Base-by-base conservation (phyloP, 768 basidiomycete genomes). In the Amanita exitialis region DNA sequence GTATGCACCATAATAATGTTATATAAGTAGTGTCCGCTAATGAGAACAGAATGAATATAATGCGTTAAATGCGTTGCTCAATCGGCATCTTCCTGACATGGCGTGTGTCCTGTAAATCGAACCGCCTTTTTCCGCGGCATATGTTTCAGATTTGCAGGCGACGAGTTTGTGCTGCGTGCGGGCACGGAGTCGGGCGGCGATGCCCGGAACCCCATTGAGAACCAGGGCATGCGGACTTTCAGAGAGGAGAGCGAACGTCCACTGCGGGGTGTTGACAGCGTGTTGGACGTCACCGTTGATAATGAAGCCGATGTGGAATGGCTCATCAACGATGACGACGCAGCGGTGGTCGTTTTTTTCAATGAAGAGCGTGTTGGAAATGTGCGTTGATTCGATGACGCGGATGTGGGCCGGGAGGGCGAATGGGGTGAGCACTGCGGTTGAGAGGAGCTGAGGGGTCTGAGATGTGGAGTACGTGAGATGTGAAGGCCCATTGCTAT, bases 401-500 rank as follows among this genome's bases (percentile, higher is more conserved):
- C 56, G 13, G 52, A 38, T 8, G 44, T 53, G 47, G 61, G 44
- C 53, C 53, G 44, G 49, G 57, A 28, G 53, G 42, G 27, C 53
- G 51, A 51, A 46, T 59, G 63, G 53, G 67, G 32, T 1, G 44
- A 39, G 15, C 9, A 32, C 9, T 44, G 51, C 3, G 21, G 65
- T 20, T 59, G 53, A 20, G 67, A 61, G 2, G 67, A 54, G 37
- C 57, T 60, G 15, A 68, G 61, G 7, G 75, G 71, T 38, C 79
- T 75, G 25, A 87, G 65, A 61, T 87, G 85, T 3, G 86, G 86
- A 1, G 86, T 88, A 34, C 82, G 78, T 5, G 86, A 87, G 27
- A 83, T 68, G 63, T 88, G 86, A 20, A 88, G 72, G 16, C 86
- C 86, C 84, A 88, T 87, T 12, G 83, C 81, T 54, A 88, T 88